phyloP scores from a whole-genome alignment of 192 early-diverging fungal species.

The Backusella westeae region DNA sequence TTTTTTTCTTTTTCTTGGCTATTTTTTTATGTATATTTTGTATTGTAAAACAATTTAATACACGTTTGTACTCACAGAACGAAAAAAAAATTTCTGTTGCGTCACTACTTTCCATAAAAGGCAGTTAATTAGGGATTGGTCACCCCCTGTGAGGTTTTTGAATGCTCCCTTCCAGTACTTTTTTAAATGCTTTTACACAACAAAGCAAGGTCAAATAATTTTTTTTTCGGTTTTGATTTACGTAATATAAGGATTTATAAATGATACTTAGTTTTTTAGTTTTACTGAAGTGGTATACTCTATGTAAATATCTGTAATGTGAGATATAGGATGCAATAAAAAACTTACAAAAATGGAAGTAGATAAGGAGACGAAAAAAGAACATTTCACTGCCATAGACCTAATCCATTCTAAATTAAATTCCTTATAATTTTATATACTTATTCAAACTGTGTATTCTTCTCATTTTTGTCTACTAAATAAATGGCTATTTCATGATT shows the following conservation, averaged over 20 bases:
- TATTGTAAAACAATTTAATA: constrained; percentile 6
- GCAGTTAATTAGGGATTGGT: background rate
- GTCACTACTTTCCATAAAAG: background rate
- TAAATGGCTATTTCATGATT: no score
- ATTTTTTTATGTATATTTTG: constrained; percentile 7
- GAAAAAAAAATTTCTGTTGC: background rate
- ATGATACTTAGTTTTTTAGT: background rate
- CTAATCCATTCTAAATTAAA: background rate
- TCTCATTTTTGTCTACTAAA: no score
- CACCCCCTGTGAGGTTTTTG: background rate
- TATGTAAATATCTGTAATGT: background rate
- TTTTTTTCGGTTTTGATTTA: background rate
- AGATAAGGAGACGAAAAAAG: background rate
- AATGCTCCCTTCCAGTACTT: background rate
- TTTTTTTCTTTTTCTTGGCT: constrained; percentile 11
- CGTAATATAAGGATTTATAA: background rate
- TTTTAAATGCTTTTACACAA: background rate
- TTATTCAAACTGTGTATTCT: no score
- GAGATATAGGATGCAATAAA: background rate
- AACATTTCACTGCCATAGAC: background rate
- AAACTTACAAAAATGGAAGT: background rate
- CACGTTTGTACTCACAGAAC: background rate
- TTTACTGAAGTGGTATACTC: background rate
- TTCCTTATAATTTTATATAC: no score
- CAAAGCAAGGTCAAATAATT: background rate